Evolutionary conservation across 257 asterid genomes (phyloP).

Genomic region (Plectranthus barbatus): DNA sequence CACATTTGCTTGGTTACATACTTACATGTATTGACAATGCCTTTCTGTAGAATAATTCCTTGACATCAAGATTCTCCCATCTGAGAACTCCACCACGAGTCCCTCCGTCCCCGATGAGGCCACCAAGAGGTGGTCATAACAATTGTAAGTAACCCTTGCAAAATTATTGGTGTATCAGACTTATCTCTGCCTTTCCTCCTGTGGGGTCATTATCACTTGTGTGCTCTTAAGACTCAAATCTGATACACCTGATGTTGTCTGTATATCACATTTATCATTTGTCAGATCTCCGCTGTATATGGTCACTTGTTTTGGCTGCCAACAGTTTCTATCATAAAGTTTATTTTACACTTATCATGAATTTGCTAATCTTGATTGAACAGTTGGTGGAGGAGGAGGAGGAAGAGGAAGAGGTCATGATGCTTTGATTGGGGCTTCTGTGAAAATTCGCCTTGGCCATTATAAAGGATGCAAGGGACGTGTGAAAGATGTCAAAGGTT

Average conservation of each 20-base stretch:
- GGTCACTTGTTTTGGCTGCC: not conserved
- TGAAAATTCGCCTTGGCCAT: constrained; percentile 77
- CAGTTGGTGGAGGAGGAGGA: constrained; percentile 75
- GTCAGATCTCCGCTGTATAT: not conserved
- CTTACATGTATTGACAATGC: constrained; percentile 10
- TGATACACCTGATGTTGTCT: not conserved
- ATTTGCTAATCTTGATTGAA: constrained; percentile 6
- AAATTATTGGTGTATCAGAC: not conserved
- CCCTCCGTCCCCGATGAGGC: constrained; percentile 76
- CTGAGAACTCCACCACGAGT: constrained; percentile 66
- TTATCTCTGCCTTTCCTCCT: too few species aligned
- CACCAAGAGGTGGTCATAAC: constrained; percentile 63
- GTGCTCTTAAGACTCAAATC: not conserved
- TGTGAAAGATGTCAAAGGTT: constrained; percentile 73
- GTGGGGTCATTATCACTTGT: not conserved
- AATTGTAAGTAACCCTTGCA: constrained; percentile 39
- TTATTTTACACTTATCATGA: not conserved
- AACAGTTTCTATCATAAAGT: not conserved
- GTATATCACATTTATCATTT: not conserved
- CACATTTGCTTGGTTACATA: not conserved
- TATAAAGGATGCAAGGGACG: constrained; percentile 94
- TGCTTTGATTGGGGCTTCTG: constrained; percentile 57
- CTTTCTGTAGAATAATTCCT: constrained; percentile 45
- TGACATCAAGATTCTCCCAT: constrained; percentile 47
- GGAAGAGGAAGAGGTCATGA: constrained; percentile 93